Evolutionary conservation across 805 yeast species (phyloP).

Genomic region (Candida dajiaensis): DNA sequence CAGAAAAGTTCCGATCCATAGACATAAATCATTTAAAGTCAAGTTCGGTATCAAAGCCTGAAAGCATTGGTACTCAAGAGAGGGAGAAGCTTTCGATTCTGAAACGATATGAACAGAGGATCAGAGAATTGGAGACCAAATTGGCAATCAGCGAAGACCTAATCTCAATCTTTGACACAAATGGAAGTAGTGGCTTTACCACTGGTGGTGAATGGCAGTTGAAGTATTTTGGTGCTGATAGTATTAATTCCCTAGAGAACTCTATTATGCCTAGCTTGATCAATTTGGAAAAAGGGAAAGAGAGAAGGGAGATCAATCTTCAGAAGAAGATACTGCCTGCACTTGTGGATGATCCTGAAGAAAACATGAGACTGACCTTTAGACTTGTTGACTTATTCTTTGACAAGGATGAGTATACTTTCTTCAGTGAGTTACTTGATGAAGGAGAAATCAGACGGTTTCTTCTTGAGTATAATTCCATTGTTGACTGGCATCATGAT

Average conservation of each 20-base stretch:
- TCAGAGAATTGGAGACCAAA: constrained; percentile 17
- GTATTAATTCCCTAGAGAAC: constrained; percentile 11
- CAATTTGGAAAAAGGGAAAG: neutral
- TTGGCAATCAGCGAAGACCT: constrained; percentile 15
- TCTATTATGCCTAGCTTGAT: constrained; percentile 2
- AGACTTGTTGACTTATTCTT: constrained; percentile 13
- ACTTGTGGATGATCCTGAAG: constrained; percentile 1
- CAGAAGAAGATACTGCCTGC: constrained; percentile 11
- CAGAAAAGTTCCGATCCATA: constrained; percentile 20
- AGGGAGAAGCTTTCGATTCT: neutral
- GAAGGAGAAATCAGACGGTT: constrained; percentile 9
- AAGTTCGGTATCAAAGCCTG: neutral
- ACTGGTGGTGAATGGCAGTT: neutral
- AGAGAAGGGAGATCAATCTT: neutral
- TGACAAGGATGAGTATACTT: constrained; percentile 6
- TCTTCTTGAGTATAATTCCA: constrained; percentile 4
- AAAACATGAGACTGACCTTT: constrained; percentile 9
- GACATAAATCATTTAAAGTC: constrained; percentile 11
- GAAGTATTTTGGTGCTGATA: constrained; percentile 11
- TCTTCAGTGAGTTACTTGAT: constrained; percentile 14
- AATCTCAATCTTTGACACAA: constrained; percentile 21
- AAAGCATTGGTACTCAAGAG: neutral
- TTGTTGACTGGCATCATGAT: constrained; percentile 13
- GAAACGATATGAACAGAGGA: constrained; percentile 5
- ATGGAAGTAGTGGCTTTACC: constrained; percentile 2